phyloP scores from a whole-genome alignment of 495 filamentous ascomycete species.

The Hypoxylon lienhwacheense region DNA sequence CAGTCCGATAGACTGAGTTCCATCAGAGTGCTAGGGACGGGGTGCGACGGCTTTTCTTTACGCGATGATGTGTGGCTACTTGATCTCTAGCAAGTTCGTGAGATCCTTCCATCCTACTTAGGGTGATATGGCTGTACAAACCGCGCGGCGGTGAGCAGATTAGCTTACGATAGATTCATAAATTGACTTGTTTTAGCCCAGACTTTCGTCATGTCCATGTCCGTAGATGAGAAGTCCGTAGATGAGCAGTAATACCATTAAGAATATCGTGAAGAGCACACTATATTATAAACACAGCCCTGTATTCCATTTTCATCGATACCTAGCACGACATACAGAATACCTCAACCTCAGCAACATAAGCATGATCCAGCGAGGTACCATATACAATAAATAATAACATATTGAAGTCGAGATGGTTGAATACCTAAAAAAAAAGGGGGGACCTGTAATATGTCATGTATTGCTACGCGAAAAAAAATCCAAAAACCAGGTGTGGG shows the following conservation, averaged over 20 bases:
- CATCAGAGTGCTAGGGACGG: conserved; percentile 2
- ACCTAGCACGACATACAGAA: too few relatives aligned
- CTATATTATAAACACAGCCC: not conserved
- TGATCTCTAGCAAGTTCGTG: conserved; percentile 7
- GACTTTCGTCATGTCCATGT: not conserved
- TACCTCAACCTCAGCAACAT: too few relatives aligned
- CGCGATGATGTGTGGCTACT: conserved; percentile 13
- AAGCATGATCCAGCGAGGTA: too few relatives aligned
- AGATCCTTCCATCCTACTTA: conserved; percentile 5
- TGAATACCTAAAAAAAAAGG: too few relatives aligned
- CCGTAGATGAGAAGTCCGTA: not conserved
- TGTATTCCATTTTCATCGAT: too few relatives aligned
- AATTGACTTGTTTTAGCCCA: conserved; percentile 20
- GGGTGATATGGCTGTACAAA: conserved; percentile 14
- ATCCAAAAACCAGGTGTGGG: too few relatives aligned
- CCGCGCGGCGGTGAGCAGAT: conserved; percentile 9
- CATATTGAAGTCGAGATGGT: too few relatives aligned
- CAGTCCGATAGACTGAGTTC: conserved; percentile 19
- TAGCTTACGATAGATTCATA: conserved; percentile 32
- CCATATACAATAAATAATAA: too few relatives aligned
- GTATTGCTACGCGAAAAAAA: too few relatives aligned
- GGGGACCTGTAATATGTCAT: too few relatives aligned
- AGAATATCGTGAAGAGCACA: too few relatives aligned
- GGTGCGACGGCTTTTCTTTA: conserved; percentile 19
- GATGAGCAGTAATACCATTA: too few relatives aligned